Base-by-base conservation (phyloP, 371 early-diverging fungal genomes). In the Mucor velutinosus region DNA sequence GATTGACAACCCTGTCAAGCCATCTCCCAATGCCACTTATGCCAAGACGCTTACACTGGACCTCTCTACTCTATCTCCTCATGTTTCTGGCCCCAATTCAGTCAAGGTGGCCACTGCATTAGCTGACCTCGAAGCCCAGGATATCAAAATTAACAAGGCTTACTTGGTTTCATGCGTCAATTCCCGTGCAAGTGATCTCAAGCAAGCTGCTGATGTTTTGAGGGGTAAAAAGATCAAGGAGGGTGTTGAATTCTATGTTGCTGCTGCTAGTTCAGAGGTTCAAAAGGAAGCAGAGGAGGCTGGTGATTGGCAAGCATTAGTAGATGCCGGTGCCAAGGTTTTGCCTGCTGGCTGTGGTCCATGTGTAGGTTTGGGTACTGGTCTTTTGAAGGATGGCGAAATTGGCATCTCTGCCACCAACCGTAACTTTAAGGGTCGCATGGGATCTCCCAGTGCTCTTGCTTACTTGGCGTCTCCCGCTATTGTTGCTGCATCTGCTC, bases 371-470 rank as follows among this genome's bases (percentile, higher is more conserved):
- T 84, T 96, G 12, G 97, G 97, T 32, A 87, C 88, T 7, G 98
- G 97, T 57, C 81, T 96, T 69, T 84, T 97, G 56, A 86, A 94
- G 80, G 97, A 97, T 75, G 93, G 93, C 21, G 96, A 96, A 80
- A 93, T 97, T 4, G 97, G 97, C 57, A 97, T 98, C 47, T 95
- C 96, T 25, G 97, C 98, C 17, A 97, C 98, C 33, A 98, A 98
- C 79, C 89, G 98, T 56, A 98, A 98, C 80, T 98, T 94, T 79
- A 97, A 97, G 85, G 98, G 98, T 39, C 90, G 98, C 37, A 98
- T 98, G 98, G 98, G 98, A 35, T 93, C 94, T 0, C 94, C 93
- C 32, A 86, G 78, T 33, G 95, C 98, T 0, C 82, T 90, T 47
- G 95, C 96, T 0, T 98, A 97, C 70, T 86, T 98, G 57, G 93